Percentiles rank a stretch among this genome's conserved stretches.
Evolutionary conservation across 1,284 basidiomycete species (phyloP).

Genomic region (Lignosus rhinocerotis): DNA sequence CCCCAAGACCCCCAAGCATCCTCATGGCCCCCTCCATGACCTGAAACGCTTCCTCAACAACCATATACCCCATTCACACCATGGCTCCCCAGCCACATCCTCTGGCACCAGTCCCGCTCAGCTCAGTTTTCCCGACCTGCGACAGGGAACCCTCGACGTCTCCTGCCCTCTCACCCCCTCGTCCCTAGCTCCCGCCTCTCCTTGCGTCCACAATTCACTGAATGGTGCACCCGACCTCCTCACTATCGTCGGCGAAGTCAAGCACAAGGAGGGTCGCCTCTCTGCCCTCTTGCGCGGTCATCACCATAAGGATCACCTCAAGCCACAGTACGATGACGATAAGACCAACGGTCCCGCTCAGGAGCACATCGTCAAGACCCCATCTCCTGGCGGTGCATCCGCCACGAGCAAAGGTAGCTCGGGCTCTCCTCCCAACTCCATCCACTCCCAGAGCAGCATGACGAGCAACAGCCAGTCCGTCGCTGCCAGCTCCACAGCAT

Average conservation of each 20-base stretch:
- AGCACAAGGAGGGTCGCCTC: constrained; percentile 27
- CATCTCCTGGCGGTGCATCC: constrained; percentile 30
- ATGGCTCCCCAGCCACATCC: constrained; percentile 24
- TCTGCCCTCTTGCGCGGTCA: constrained; percentile 27
- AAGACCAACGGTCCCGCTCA: constrained; percentile 9
- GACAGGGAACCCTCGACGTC: constrained; percentile 33
- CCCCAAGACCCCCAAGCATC: constrained; percentile 33
- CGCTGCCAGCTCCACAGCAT: constrained; percentile 15
- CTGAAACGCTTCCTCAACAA: constrained; percentile 91
- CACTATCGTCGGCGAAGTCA: constrained; percentile 17
- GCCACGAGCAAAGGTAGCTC: constrained; percentile 29
- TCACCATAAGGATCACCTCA: constrained; percentile 23
- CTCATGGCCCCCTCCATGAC: constrained; percentile 80
- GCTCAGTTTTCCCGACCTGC: constrained; percentile 33
- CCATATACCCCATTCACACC: constrained; percentile 66
- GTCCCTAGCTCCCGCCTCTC: constrained; percentile 22
- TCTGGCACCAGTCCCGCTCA: constrained; percentile 39
- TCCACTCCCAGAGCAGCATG: constrained; percentile 26
- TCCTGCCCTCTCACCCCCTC: constrained; percentile 30
- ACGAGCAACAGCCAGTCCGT: constrained; percentile 14
- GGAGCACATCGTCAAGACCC: constrained; percentile 26
- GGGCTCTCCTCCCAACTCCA: constrained; percentile 30
- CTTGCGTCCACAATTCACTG: constrained; percentile 20
- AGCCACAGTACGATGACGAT: constrained; percentile 12
- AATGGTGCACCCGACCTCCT: constrained; percentile 19